These are phyloP conservation scores for Piromyces finnis DNA, from an alignment of 192 early-diverging fungal species.

Conservation along the genomic window DNA sequence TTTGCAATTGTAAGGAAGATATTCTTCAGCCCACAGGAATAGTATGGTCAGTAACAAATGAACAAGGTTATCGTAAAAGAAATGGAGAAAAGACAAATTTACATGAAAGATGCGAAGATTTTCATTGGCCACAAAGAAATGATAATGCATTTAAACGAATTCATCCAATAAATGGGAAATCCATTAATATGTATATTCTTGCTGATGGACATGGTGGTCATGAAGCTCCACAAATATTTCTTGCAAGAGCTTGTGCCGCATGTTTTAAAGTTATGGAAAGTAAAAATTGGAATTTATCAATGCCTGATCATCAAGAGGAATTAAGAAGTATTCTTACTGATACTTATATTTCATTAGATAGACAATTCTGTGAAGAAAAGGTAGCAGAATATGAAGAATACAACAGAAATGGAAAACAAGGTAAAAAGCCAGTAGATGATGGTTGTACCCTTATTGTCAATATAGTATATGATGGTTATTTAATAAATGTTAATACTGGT, in stretches of 20 bases:
- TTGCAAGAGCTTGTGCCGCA: constrained; percentile 13
- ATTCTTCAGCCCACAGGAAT: background rate
- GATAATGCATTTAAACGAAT: background rate
- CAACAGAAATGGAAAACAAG: constrained; percentile 8
- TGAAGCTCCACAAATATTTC: constrained; percentile 26
- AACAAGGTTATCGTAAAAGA: background rate
- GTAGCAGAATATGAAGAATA: constrained; percentile 26
- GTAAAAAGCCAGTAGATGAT: constrained; percentile 8
- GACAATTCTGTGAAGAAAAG: constrained; percentile 21
- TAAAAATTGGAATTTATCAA: constrained; percentile 20
- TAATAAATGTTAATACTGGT: constrained; percentile 39
- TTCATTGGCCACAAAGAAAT: background rate
- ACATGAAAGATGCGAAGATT: background rate
- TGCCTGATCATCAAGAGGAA: constrained; percentile 4
- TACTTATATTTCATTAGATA: constrained; percentile 21
- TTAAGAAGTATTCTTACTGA: constrained; percentile 10
- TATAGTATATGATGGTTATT: constrained; percentile 16
- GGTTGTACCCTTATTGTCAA: constrained; percentile 36
- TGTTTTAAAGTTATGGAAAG: background rate
- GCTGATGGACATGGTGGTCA: constrained; percentile 43
- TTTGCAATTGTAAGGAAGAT: background rate
- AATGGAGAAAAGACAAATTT: background rate
- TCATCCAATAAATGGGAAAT: background rate
- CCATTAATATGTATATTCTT: constrained; percentile 15
- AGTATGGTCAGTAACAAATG: background rate